phyloP scores from a whole-genome alignment of 768 basidiomycete species.

The Piloderma croceum region DNA sequence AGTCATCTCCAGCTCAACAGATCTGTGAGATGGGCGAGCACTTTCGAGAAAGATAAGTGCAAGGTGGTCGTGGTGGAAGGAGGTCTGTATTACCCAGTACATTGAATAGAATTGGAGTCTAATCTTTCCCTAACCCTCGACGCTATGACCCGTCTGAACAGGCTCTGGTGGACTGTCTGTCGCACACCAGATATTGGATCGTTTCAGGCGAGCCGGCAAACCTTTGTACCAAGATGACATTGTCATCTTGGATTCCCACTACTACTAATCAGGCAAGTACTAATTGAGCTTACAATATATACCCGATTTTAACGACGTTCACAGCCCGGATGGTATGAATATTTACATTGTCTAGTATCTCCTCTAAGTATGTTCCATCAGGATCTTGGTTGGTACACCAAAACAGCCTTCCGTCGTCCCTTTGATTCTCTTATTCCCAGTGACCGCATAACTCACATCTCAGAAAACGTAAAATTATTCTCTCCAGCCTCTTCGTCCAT shows the following conservation, averaged over 20 bases:
- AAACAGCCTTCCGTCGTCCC: slow-evolving; percentile 60
- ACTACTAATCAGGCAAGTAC: slow-evolving; percentile 83
- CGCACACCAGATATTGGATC: slow-evolving; percentile 82
- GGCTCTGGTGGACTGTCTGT: slow-evolving; percentile 78
- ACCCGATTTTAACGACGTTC: too few species aligned
- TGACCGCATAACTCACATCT: slow-evolving; percentile 62
- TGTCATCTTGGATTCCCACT: slow-evolving; percentile 76
- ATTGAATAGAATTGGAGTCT: neutral
- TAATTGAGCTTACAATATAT: too few species aligned
- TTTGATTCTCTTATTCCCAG: slow-evolving; percentile 71
- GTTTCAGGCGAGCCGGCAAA: slow-evolving; percentile 67
- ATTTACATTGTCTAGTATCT: too few species aligned
- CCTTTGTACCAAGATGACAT: slow-evolving; percentile 70
- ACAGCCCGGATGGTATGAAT: slow-evolving; percentile 96
- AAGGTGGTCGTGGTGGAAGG: slow-evolving; percentile 85
- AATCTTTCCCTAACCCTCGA: too few species aligned
- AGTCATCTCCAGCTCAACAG: too few species aligned
- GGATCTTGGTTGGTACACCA: slow-evolving; percentile 90
- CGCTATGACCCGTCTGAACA: slow-evolving; percentile 27
- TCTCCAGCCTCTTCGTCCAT: slow-evolving; percentile 70
- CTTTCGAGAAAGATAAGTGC: slow-evolving; percentile 64
- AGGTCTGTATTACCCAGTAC: slow-evolving; percentile 49
- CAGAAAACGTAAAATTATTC: slow-evolving; percentile 69
- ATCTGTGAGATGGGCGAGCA: too few species aligned
- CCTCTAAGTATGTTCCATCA: too few species aligned